Percentiles rank a stretch among this genome's conserved stretches.
phyloP scores from a whole-genome alignment of 768 basidiomycete species.

The Coprinopsis strossmayeri region DNA sequence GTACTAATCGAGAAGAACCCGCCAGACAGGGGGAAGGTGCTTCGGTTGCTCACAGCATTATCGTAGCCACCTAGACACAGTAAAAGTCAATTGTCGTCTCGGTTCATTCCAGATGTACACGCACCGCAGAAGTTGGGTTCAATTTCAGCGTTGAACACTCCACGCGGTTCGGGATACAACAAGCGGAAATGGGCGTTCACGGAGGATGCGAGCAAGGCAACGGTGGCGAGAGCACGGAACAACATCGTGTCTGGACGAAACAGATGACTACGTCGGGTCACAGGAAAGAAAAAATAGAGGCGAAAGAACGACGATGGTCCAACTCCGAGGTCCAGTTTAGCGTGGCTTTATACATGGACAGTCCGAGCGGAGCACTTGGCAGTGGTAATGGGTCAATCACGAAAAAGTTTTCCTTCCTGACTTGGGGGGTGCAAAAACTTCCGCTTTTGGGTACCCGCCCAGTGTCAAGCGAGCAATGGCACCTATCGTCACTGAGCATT shows the following conservation, averaged over 20 bases:
- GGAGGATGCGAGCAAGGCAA: slow-evolving; percentile 27
- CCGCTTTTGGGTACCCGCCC: too few relatives aligned
- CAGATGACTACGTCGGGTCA: background rate
- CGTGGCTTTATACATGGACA: too few relatives aligned
- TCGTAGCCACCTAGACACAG: slow-evolving; percentile 50
- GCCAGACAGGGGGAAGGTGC: slow-evolving; percentile 56
- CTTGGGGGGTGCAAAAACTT: too few relatives aligned
- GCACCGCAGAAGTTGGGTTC: slow-evolving; percentile 62
- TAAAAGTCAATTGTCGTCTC: background rate
- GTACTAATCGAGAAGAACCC: slow-evolving; percentile 55
- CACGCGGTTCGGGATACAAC: slow-evolving; percentile 64
- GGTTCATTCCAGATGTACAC: background rate
- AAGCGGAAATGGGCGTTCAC: slow-evolving; percentile 70
- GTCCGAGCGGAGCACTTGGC: too few relatives aligned
- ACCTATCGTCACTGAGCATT: too few relatives aligned
- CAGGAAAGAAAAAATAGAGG: background rate
- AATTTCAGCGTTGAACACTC: slow-evolving; percentile 49
- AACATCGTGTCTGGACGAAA: slow-evolving; percentile 5
- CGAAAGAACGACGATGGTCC: background rate
- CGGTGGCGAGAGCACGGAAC: slow-evolving; percentile 1
- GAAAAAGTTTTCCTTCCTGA: too few relatives aligned
- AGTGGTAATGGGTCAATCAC: too few relatives aligned
- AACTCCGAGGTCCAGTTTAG: too few relatives aligned
- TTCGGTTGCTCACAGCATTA: slow-evolving; percentile 46
- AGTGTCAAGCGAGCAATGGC: too few relatives aligned